These are phyloP conservation scores for Quercus suber DNA, from an alignment of 306 rosid genomes.

Conservation along the genomic window DNA sequence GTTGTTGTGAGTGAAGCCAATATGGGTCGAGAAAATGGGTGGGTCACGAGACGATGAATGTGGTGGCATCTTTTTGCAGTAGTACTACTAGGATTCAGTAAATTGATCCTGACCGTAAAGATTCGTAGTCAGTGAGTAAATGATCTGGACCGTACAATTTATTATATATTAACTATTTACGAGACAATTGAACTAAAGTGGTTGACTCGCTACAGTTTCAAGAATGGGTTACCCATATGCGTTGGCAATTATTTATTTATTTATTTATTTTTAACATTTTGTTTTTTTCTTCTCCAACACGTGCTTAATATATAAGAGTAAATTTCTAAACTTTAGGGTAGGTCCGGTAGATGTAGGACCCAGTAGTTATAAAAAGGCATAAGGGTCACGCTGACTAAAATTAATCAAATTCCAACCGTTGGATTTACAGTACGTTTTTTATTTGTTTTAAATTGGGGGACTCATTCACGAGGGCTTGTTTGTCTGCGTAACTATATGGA, in stretches of 20 bases:
- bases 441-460: no score
- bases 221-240: background rate
- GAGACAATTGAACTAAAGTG: background rate
- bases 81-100: background rate
- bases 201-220: background rate
- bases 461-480: no score
- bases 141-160: background rate
- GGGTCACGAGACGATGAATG: conserved; percentile 2
- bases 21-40: background rate
- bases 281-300: background rate
- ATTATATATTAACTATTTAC: background rate
- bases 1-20: background rate
- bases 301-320: no score
- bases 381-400: no score
- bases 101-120: conserved; percentile 5
- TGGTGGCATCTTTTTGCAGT: background rate
- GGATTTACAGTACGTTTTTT: no score
- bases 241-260: background rate
- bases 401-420: no score
- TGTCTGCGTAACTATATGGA: no score
- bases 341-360: no score
- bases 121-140: background rate
- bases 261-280: background rate
- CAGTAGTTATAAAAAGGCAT: no score
- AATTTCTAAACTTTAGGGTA: no score